Base-by-base conservation (phyloP, 2,329 filamentous ascomycete species). In the Phaeophleospora eucalypticola region DNA sequence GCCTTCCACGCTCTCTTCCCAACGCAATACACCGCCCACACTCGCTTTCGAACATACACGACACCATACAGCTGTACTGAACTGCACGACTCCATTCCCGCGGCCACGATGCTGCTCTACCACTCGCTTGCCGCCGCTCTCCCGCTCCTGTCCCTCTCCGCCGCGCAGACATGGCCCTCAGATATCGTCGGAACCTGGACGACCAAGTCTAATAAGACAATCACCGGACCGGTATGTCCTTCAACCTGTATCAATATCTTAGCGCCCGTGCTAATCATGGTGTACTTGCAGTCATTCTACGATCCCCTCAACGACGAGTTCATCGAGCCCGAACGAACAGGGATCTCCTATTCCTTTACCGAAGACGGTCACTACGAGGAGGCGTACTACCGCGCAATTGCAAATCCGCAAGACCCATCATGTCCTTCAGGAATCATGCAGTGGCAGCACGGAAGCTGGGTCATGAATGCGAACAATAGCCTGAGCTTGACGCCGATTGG, bases 311-410 rank as follows among this genome's bases (percentile, higher is more conserved):
- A 80, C 46, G 84, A 87, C 58, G 71, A 71, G 52, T 73, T 88
- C 51, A 78, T 80, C 55, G 84, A 88, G 65, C 84, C 84, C 14
- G 71, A 68, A 6, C 72, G 80, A 52, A 79, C 84, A 0, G 84
- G 84, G 18, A 84, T 86, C 54, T 86, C 84, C 14, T 88, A 86
- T 69, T 87, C 84, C 9, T 88, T 88, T 66, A 83, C 81, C 3
- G 71, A 68, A 34, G 80, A 86, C 62, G 84, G 84, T 17, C 74
- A 76, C 65, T 88, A 77, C 61, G 84, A 88, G 67, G 76, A 81
- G 59, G 82, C 84, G 12, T 81, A 83, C 64, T 88, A 86, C 65
- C 76, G 83, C 52, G 82, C 82, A 8, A 68, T 86, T 59, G 68
- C 84, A 39, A 86, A 87, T 62, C 84, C 60, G 39, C 34, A 34